Evolutionary conservation across 768 basidiomycete genomes (phyloP), one percentile per base, ranked within the genome.

Genomic region (Tulasnella sp.): DNA sequence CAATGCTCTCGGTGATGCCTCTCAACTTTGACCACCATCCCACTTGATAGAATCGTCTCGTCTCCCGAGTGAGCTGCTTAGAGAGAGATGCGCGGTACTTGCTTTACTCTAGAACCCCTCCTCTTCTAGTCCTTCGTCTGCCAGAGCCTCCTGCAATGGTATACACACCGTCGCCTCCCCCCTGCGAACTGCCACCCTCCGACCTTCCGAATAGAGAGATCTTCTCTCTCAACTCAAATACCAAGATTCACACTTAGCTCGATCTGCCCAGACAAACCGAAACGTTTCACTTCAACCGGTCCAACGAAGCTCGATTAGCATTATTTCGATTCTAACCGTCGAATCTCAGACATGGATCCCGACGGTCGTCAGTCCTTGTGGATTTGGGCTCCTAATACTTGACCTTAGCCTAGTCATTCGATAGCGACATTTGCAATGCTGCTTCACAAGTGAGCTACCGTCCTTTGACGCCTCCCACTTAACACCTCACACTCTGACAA

Each of bases 151-250:
- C n/a, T 37, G 34, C 64, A 69, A 69, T 1, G 11, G 16, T n/a
- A n/a, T 31, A 31, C 28, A 34, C 64, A 18, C 34, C 22, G 1
- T 69, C 64, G 28, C 64, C 12, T n/a, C 14, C 14, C 34, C 64
- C 64, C 64, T 69, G 64, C 31, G 64, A 69, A 69, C 64, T 37
- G 50, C 6, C 64, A 31, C 64, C 64, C n/a, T 69, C 64, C 64
- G 34, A 34, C 64, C 64, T 69, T 69, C 64, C 64, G 31, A 34
- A 69, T 69, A 31, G 64, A 69, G 64, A n/a, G 18, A 20, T 2
- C n/a, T 69, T 69, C 64, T 34, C 34, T 69, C 50, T 69, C 64
- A 34, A 12, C 24, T 31, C 4, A 8, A 7, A 18, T 3, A 28
- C 64, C 14, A 37, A 69, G 5, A 11, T 9, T 34, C 31, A 31